Percentiles rank a stretch among this genome's conserved stretches.
These are phyloP conservation scores for Aplosporella prunicola DNA, from an alignment of 2,329 filamentous ascomycete species.

Conservation along the genomic window DNA sequence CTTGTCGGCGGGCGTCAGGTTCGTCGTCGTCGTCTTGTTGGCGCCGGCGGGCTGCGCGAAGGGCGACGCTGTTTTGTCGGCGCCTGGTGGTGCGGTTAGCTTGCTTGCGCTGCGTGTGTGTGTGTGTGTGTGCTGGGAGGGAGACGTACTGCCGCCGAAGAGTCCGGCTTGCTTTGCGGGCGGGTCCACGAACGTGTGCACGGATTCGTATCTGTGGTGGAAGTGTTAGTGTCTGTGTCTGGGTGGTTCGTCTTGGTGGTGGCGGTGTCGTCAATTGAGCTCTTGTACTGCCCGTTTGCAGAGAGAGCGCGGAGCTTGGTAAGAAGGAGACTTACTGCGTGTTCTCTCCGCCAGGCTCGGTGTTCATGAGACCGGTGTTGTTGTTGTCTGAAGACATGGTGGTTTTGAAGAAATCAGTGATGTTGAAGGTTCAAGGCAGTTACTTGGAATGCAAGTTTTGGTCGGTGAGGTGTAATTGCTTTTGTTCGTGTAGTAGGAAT, in stretches of 20 bases:
- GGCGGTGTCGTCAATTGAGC: no score
- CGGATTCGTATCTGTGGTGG: slow-evolving; percentile 47
- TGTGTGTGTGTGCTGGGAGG: not conserved
- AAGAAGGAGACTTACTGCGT: slow-evolving; percentile 40
- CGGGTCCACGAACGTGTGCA: slow-evolving; percentile 39
- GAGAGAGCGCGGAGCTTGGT: not conserved
- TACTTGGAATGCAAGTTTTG: no score
- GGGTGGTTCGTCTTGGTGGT: no score
- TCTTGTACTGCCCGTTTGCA: not conserved
- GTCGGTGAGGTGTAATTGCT: no score
- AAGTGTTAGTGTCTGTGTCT: no score
- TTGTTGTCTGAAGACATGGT: slow-evolving; percentile 47
- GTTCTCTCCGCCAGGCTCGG: slow-evolving; percentile 49
- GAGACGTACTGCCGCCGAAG: slow-evolving; percentile 38
- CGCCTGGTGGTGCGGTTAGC: slow-evolving; percentile 10
- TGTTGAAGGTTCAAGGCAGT: not conserved
- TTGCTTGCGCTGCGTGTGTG: not conserved
- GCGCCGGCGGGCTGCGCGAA: slow-evolving; percentile 21
- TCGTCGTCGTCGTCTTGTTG: slow-evolving; percentile 34
- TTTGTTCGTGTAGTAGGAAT: no score
- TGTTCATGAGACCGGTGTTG: slow-evolving; percentile 53
- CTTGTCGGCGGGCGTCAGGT: slow-evolving; percentile 36
- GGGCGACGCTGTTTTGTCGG: slow-evolving; percentile 13
- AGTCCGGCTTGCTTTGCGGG: slow-evolving; percentile 48
- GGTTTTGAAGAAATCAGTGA: not conserved